A percentile compares a stretch with the other conserved stretches of the same genome.
phyloP scores from a whole-genome alignment of 805 yeast genomes.

The Kluyveromyces nonfermentans region DNA sequence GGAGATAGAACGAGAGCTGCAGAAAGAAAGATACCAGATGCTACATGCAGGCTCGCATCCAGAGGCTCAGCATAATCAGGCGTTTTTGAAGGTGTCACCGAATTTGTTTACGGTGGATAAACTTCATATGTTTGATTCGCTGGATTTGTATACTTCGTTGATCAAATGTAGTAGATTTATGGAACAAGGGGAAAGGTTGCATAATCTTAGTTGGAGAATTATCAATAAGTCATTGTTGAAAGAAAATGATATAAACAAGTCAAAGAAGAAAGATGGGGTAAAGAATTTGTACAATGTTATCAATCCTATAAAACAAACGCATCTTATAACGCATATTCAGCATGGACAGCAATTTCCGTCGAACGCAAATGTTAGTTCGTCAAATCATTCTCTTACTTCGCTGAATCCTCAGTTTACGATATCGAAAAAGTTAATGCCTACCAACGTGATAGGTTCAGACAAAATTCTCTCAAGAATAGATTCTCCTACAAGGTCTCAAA shows the following conservation, averaged over 20 bases:
- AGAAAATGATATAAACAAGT: conserved; percentile 18
- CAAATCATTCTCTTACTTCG: not conserved
- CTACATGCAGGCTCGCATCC: not conserved
- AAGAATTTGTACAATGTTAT: conserved; percentile 24
- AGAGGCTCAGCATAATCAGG: conserved; percentile 2
- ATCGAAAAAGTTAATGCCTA: not conserved
- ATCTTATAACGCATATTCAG: not conserved
- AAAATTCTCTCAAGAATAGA: not conserved
- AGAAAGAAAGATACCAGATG: conserved; percentile 1
- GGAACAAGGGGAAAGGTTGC: conserved; percentile 28
- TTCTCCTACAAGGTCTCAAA: not conserved
- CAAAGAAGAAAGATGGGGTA: conserved; percentile 30
- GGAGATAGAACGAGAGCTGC: not conserved
- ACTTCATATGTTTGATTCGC: conserved; percentile 22
- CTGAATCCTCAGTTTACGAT: not conserved
- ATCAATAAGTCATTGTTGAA: conserved; percentile 23
- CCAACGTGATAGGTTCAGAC: not conserved
- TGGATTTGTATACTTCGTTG: conserved; percentile 24
- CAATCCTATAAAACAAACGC: conserved; percentile 10
- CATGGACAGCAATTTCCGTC: not conserved
- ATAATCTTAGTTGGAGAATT: conserved; percentile 28
- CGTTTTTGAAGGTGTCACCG: conserved; percentile 25
- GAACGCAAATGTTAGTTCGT: not conserved
- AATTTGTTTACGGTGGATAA: conserved; percentile 26
- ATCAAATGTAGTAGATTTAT: conserved; percentile 16